phyloP scores from a whole-genome alignment of 176 grass and related monocot genomes.

The Oryza coarctata region DNA sequence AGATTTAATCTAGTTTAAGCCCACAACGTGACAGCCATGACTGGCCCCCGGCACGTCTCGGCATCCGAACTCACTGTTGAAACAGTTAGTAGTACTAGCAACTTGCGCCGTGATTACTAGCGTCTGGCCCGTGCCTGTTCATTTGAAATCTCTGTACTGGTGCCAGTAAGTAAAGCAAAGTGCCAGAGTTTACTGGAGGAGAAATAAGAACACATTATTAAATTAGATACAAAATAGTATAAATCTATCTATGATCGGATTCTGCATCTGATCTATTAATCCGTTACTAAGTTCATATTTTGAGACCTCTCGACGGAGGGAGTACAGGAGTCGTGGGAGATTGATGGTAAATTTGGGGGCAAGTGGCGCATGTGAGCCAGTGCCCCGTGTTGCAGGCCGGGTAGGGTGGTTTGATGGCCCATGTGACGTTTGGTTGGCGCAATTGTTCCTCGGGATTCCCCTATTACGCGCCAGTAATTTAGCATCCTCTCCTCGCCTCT shows the following conservation, averaged over 20 bases:
- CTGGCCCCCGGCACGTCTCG: constrained; percentile 29
- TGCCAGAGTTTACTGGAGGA: background rate
- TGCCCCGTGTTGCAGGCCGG: constrained; percentile 14
- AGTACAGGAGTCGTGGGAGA: too few species aligned
- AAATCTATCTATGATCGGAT: too few species aligned
- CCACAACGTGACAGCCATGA: constrained; percentile 36
- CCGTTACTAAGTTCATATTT: too few species aligned
- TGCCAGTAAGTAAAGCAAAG: background rate
- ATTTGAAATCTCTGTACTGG: background rate
- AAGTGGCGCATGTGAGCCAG: constrained; percentile 38
- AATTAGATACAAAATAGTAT: too few species aligned
- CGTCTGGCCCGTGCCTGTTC: constrained; percentile 17
- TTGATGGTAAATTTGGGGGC: constrained; percentile 31
- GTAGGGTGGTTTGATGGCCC: constrained; percentile 42
- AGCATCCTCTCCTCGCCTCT: background rate
- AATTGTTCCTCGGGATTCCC: constrained; percentile 50
- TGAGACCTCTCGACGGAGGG: too few species aligned
- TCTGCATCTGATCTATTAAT: too few species aligned
- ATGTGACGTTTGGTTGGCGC: constrained; percentile 48
- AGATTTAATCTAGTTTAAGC: constrained; percentile 32
- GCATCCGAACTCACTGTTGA: background rate
- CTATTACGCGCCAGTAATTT: constrained; percentile 39
- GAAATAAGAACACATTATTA: too few species aligned
- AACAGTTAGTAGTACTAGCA: background rate
- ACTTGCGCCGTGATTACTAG: background rate